Percentiles rank a stretch among this genome's conserved stretches.
Conservation (phyloP, 2,329 filamentous ascomycete genomes). For the Fusarium secorum region DNA sequence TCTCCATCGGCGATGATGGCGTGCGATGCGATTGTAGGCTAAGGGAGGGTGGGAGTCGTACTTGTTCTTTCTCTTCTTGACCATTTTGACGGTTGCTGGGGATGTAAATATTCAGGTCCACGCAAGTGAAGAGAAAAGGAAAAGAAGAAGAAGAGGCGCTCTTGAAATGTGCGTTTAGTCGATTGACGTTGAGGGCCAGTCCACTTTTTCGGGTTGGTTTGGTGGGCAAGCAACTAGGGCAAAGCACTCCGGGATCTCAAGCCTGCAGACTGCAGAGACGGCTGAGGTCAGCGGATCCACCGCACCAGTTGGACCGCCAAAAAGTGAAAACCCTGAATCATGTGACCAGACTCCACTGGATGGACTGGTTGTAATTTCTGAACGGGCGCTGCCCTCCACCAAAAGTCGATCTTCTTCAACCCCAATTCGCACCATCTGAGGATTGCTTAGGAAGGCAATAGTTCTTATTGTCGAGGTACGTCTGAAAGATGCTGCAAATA, state of each 20-base stretch:
- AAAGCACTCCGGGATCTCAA: slow-evolving; percentile 1
- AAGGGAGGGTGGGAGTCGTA: slow-evolving; percentile 49
- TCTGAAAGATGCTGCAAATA: slow-evolving; percentile 60
- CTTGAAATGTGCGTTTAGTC: slow-evolving; percentile 45
- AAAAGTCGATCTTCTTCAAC: slow-evolving; percentile 43
- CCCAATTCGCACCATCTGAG: slow-evolving; percentile 58
- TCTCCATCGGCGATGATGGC: slow-evolving; percentile 32
- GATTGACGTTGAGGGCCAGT: slow-evolving; percentile 35
- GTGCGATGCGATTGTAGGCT: slow-evolving; percentile 29
- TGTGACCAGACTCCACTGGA: slow-evolving; percentile 36
- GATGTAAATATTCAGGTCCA: slow-evolving; percentile 47
- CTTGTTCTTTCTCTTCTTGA: slow-evolving; percentile 78
- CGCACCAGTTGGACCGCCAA: not conserved
- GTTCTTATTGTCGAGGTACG: slow-evolving; percentile 68
- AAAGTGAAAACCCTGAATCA: slow-evolving; percentile 43
- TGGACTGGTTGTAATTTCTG: slow-evolving; percentile 38
- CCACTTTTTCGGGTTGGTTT: slow-evolving; percentile 26
- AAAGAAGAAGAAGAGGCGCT: slow-evolving; percentile 36
- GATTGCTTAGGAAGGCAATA: slow-evolving; percentile 71
- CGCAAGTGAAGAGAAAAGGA: slow-evolving; percentile 36
- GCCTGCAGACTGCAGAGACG: not conserved
- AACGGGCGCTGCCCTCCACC: slow-evolving; percentile 43
- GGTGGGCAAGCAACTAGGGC: slow-evolving; percentile 30
- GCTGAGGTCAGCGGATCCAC: not conserved
- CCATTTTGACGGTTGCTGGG: slow-evolving; percentile 69